Base-by-base conservation (phyloP, 179 eudicot species). In the Vitellaria paradoxa region DNA sequence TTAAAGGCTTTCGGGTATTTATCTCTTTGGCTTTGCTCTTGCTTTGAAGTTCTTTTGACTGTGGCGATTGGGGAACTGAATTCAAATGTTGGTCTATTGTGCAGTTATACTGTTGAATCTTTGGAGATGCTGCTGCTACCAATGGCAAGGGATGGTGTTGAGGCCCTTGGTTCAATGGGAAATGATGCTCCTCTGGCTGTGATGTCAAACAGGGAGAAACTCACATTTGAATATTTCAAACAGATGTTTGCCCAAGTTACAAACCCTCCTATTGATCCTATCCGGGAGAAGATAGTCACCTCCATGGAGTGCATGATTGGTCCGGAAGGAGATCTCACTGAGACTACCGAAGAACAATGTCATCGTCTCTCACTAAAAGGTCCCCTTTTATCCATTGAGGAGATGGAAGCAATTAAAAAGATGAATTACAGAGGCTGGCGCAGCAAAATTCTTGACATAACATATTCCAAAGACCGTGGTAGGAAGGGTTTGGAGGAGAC, bases 201-300 rank as follows among this genome's bases (percentile, higher is more conserved):
- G 82, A 96, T 96, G 98, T 96, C 99, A 18, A 82, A 85, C 83
- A 89, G 97, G 73, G 98, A 96, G 91, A 96, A 94, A 78, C 97
- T 96, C 73, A 86, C 93, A 70, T 96, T 94, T 79, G 97, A 96
- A 77, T 96, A 96, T 88, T 94, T 96, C 81, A 96, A 96, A 81
- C 99, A 96, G 86, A 87, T 96, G 97, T 96, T 96, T 87, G 99
- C 99, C 79, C 99, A 96, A 82, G 99, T 96, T 50, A 94, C 98
- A 46, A 96, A 96, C 81, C 99, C 99, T 68, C 99, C 99, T 10
- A 96, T 96, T 66, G 99, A 96, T 83, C 99, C 99, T 77, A 96
- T 96, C 21, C 71, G 99, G 68, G 99, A 96, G 86, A 94, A 96
- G 84, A 91, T 96, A 56, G 99, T 96, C 78, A 96, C 99, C 55